These are phyloP conservation scores for Claviceps quebecensis DNA, from an alignment of 2,329 filamentous ascomycete genomes.

Conservation along the genomic window DNA sequence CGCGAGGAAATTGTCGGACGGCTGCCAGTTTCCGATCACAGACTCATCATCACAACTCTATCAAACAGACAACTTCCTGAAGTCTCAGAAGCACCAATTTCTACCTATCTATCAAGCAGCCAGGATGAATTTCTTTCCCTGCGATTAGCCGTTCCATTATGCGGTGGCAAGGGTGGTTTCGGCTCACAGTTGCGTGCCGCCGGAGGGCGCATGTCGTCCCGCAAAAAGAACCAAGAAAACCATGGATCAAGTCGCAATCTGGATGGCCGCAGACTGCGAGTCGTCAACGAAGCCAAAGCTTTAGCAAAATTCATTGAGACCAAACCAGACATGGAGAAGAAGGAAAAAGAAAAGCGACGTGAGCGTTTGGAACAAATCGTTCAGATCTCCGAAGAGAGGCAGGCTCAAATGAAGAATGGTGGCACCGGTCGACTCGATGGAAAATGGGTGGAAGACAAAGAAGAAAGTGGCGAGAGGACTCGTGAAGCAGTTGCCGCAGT, in stretches of 20 bases:
- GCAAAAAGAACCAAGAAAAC: slow-evolving; percentile 71
- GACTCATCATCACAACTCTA: slow-evolving; percentile 68
- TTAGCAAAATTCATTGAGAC: slow-evolving; percentile 88
- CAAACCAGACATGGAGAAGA: slow-evolving; percentile 93
- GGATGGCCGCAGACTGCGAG: slow-evolving; percentile 77
- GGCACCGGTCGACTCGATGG: slow-evolving; percentile 62
- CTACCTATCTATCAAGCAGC: slow-evolving; percentile 41
- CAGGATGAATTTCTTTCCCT: slow-evolving; percentile 65
- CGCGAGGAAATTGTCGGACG: slow-evolving; percentile 47
- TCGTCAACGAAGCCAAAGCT: slow-evolving; percentile 88
- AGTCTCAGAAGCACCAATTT: slow-evolving; percentile 40
- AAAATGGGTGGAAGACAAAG: slow-evolving; percentile 90
- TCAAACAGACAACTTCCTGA: slow-evolving; percentile 56
- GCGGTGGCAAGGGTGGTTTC: slow-evolving; percentile 94
- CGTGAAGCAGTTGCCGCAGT: slow-evolving; percentile 59
- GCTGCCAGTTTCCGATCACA: slow-evolving; percentile 40
- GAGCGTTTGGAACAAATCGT: slow-evolving; percentile 83
- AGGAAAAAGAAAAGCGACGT: slow-evolving; percentile 75
- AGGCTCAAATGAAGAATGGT: slow-evolving; percentile 70
- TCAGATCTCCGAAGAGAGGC: slow-evolving; percentile 65
- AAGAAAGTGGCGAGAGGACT: slow-evolving; percentile 75
- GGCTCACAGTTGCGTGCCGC: slow-evolving; percentile 93
- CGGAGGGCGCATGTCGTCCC: slow-evolving; percentile 94
- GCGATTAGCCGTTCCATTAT: slow-evolving; percentile 63
- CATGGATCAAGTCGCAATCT: slow-evolving; percentile 88